Conservation (phyloP, 108 stramenopile genomes). For the Cyclotella kingstonii region DNA sequence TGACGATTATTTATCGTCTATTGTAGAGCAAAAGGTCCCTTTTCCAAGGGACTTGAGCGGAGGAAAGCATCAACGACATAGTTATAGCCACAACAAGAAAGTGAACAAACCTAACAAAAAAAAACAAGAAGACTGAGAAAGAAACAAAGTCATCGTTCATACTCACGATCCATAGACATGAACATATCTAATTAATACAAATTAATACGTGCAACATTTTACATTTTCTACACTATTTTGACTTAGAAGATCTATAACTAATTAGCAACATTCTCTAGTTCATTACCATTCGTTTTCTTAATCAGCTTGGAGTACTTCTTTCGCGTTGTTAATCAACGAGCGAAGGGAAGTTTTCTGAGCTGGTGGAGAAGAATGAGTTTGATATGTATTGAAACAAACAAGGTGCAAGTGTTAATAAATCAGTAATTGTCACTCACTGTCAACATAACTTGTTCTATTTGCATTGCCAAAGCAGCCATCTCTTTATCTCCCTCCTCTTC, state of each 20-base stretch:
- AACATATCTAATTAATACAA: too few relatives aligned
- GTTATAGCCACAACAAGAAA: too few relatives aligned
- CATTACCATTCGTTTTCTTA: constrained; percentile 25
- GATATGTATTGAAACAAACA: not conserved
- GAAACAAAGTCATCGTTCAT: too few relatives aligned
- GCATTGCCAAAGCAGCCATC: constrained; percentile 38
- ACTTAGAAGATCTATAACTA: not conserved
- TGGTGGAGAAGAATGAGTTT: not conserved
- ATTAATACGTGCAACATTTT: too few relatives aligned
- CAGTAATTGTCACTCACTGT: constrained; percentile 17
- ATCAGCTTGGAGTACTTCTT: constrained; percentile 21
- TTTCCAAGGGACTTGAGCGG: too few relatives aligned
- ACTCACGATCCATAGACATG: too few relatives aligned
- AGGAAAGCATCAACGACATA: too few relatives aligned
- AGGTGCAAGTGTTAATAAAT: too few relatives aligned
- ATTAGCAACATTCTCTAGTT: constrained; percentile 4
- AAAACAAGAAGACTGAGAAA: too few relatives aligned
- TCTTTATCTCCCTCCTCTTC: constrained; percentile 52
- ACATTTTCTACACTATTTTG: not conserved
- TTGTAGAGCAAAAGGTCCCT: too few relatives aligned
- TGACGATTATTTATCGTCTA: too few relatives aligned
- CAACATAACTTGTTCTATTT: constrained; percentile 37
- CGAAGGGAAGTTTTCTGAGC: constrained; percentile 34
- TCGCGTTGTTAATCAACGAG: constrained; percentile 24
- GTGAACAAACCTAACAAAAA: too few relatives aligned